Conservation (phyloP, 768 basidiomycete species). For the Boletus subparvulus region DNA sequence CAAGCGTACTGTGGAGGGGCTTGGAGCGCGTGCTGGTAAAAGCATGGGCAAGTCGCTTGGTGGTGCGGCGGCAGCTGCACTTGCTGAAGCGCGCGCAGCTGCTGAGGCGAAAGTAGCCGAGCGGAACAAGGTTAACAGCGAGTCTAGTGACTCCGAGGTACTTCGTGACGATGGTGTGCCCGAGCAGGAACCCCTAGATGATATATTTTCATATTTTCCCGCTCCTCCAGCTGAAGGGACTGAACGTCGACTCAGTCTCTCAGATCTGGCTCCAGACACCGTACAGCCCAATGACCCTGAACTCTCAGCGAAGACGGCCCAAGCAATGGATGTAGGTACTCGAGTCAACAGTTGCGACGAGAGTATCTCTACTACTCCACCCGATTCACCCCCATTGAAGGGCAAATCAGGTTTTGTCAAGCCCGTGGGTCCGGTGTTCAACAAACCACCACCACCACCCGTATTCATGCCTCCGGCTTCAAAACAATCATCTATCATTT, state of each 20-base stretch:
- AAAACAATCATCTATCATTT: conserved; percentile 9
- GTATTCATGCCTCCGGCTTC: conserved; percentile 28
- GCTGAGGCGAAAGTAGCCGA: conserved; percentile 72
- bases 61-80: conserved; percentile 47
- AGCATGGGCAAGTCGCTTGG: conserved; percentile 64
- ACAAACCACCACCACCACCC: conserved; percentile 42
- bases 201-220: neutral
- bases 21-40: conserved; percentile 59
- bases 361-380: conserved; percentile 56
- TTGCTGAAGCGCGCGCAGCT: conserved; percentile 64
- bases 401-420: conserved; percentile 27
- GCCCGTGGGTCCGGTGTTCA: conserved; percentile 54
- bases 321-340: conserved; percentile 2
- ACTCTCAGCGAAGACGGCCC: conserved; percentile 22
- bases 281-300: conserved; percentile 17
- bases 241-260: conserved; percentile 51
- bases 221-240: conserved; percentile 2
- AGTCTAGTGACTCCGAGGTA: conserved; percentile 22
- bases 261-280: conserved; percentile 54
- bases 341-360: conserved; percentile 20
- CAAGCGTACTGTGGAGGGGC: conserved; percentile 69
- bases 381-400: conserved; percentile 50
- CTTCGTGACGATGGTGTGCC: conserved; percentile 17
- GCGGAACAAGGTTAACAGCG: conserved; percentile 51
- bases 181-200: conserved; percentile 6